A percentile compares a stretch with the other conserved stretches of the same genome.
These are phyloP conservation scores for Diplodia mutila DNA, from an alignment of 2,329 filamentous ascomycete species.

Conservation along the genomic window DNA sequence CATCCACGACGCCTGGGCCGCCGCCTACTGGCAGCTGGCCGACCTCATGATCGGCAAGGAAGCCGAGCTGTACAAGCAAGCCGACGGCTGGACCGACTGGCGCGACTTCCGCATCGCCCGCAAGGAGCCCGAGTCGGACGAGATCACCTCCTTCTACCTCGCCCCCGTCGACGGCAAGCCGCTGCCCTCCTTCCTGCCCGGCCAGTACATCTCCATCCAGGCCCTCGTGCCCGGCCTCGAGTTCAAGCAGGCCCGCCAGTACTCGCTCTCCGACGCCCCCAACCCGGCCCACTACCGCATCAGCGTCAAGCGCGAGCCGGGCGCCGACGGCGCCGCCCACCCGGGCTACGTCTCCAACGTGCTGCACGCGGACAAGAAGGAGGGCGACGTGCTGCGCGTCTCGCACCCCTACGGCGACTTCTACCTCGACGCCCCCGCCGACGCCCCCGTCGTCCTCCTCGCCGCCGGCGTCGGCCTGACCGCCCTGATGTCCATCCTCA, in stretches of 20 bases:
- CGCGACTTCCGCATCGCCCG: slow-evolving; percentile 66
- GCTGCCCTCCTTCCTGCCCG: slow-evolving; percentile 68
- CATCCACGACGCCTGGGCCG: slow-evolving; percentile 68
- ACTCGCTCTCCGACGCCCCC: slow-evolving; percentile 71
- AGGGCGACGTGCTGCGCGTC: slow-evolving; percentile 66
- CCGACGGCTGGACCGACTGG: slow-evolving; percentile 68
- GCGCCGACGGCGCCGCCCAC: slow-evolving; percentile 54
- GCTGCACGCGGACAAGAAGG: slow-evolving; percentile 64
- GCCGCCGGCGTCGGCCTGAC: slow-evolving; percentile 72
- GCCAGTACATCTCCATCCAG: slow-evolving; percentile 72
- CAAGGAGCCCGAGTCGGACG: slow-evolving; percentile 68
- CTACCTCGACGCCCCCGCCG: slow-evolving; percentile 55
- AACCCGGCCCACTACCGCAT: slow-evolving; percentile 67
- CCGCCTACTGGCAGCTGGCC: slow-evolving; percentile 74
- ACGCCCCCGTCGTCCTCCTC: slow-evolving; percentile 63
- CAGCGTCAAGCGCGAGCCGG: slow-evolving; percentile 64
- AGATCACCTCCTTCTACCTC: slow-evolving; percentile 73
- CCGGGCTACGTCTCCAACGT: slow-evolving; percentile 72
- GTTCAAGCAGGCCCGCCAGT: slow-evolving; percentile 69
- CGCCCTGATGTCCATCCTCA: slow-evolving; percentile 67
- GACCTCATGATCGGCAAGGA: slow-evolving; percentile 72
- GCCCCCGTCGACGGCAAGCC: slow-evolving; percentile 63
- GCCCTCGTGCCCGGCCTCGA: slow-evolving; percentile 59
- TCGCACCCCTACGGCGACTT: slow-evolving; percentile 68
- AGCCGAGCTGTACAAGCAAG: slow-evolving; percentile 63